Evolutionary conservation across 176 grass and related monocot species (phyloP), one percentile per base, ranked within the genome.

Genomic region (Eragrostis nindensis): DNA sequence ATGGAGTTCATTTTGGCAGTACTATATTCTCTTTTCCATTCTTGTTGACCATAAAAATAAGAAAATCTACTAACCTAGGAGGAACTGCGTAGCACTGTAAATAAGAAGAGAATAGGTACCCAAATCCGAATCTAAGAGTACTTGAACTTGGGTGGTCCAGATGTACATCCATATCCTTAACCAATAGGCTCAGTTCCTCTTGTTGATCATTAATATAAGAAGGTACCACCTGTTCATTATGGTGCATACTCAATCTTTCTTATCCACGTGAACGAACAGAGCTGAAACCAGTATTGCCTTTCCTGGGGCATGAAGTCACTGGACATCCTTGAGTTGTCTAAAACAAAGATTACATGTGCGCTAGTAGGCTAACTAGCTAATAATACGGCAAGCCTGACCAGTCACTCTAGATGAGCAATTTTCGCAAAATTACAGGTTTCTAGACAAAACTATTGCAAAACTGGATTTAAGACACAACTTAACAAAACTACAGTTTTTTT

Each of bases 321-420:
- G 25, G 25, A 18, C 11, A 26, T 77, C 54, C 15, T 61, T 46
- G 48, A 55, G 26, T 40, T 77, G 6, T 52, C 39, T 45, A 9
- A 76, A 41, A 19, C 11, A 49, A 25, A 62, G 53, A 84, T 7
- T 44, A 84, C 5, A 36, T 36, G 32, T 4, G 32, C 32, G 32
- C 54, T 75, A 49, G 64, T 83, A 68, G 16, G 30, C 9, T 38
- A 45, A 43, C 30, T 19, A 78, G 7, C 45, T 79, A 72, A 36
- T 43, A 24, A 55, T 19, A 64, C 3, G 75, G 39, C 8, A 29
- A 76, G 3, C 40, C 21, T 61, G 21, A 70, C 53, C 8, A 62
- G 48, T 11, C 48, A 11, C 11, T 0, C 1, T 59, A 25, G 1
- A n/a, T n/a, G n/a, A n/a, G n/a, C n/a, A n/a, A n/a, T n/a, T n/a